Evolutionary conservation across 2,329 filamentous ascomycete genomes (phyloP), one percentile per base, ranked within the genome.

Genomic region (Botrytis squamosa): DNA sequence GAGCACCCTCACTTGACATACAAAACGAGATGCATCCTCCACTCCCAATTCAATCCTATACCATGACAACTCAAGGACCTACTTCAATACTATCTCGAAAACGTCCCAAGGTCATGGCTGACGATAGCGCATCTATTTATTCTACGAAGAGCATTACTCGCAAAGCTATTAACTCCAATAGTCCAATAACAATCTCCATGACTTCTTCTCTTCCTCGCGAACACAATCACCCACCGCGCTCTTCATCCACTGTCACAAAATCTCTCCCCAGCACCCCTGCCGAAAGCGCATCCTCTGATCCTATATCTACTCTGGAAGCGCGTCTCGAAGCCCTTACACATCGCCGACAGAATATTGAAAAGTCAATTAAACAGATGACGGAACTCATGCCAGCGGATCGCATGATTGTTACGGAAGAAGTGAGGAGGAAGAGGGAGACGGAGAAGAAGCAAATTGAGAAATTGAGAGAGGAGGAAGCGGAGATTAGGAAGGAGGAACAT

Each of bases 401-500:
- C 75, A 85, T 93, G 57, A 84, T 92, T 79, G 88, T 90, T 44
- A 91, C 90, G 78, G 86, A 89, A 14, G 88, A 92, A 68, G 90
- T 93, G 49, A 77, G 85, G 57, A 88, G 82, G 82, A 90, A 90
- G 81, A 83, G 85, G 59, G 84, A 85, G 38, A 84, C 86, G 74
- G 87, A 88, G 75, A 88, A 88, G 80, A 84, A 83, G 78, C 93
- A 92, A 80, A 89, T 96, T 0, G 88, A 91, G 76, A 86, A 84
- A 36, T 84, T 95, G 70, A 87, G 88, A 74, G 83, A 83, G 69
- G 92, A 95, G 81, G 85, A 95, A 52, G 88, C 90, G 5, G 92
- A 94, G 75, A 88, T 96, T 40, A 88, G 89, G 82, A 87, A 90
- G 76, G 90, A 95, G 81, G 91, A 94, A 82, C 92, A 95, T 79